Evolutionary conservation across 148 eudicot species (phyloP), one percentile per base, ranked within the genome.

Genomic region (Vaccinium corymbosum): DNA sequence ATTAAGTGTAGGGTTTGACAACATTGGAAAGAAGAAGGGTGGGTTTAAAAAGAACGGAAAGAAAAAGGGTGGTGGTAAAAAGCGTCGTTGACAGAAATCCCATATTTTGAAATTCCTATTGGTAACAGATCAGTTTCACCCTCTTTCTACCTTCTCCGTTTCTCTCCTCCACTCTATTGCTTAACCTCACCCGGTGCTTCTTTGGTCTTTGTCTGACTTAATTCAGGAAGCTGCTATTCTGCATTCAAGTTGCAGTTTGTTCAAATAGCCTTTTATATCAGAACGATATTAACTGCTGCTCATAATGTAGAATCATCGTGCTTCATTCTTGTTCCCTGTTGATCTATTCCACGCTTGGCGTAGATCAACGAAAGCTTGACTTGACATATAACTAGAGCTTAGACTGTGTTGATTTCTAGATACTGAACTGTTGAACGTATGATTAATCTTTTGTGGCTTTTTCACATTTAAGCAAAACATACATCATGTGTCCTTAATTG

Each of bases 31-130:
- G 86, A 89, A 85, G 85, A 93, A 86, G 68, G 90, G 85, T 62
- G 91, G 91, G 7, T 87, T 88, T 42, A 90, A 89, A 68, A 94
- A 88, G 87, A 91, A 89, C 42, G 93, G 94, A 76, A 94, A 93
- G 89, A 92, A 89, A 87, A 91, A 93, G 84, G 91, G 94, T 29
- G 90, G 93, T 56, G 90, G 94, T 72, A 87, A 59, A 79, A 93
- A 91, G 84, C 90, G 92, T 22, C 93, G 84, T 53, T 87, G 81
- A 87, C 29, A 64, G 19, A 78, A 80, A 27, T 2, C 81, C 48
- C 22, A 14, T 55, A 78, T 35, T 35, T 48, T 55, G 64, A 52
- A 50, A 52, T 27, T 52, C 1, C 3, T 78, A 2, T 22, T 13
- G 2, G 80, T 50, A 52, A 32, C n/a, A 53, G 48, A 78, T 78